Evolutionary conservation across 2,329 filamentous ascomycete genomes (phyloP), one percentile per base, ranked within the genome.

Genomic region (Magnaporthiopsis poae): DNA sequence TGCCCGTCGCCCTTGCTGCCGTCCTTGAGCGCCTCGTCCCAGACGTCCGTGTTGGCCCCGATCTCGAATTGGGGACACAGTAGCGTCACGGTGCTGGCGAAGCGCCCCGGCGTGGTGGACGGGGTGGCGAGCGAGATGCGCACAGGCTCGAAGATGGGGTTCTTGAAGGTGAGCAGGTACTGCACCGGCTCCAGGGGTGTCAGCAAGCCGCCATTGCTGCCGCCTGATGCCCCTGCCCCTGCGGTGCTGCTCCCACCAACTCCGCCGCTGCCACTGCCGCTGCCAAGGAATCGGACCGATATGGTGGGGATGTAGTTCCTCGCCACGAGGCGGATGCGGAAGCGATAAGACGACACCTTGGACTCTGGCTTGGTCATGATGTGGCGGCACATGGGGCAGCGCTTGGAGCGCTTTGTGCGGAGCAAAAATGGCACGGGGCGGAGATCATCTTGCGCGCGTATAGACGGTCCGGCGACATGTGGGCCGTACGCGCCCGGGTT

Each of bases 21-120:
- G 69, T 83, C 86, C 74, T 88, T 87, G 13, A 97, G 82, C 0
- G 93, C 94, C 74, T 98, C 95, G 72, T 98, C 94, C 90, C 77
- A 96, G 76, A 86, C 84, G 71, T 87, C 85, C n/a, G 91, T 95
- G 76, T 96, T 97, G 67, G 94, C 91, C 69, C 93, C 94, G 61
- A 99, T 89, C 63, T 95, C 91, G 75, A 99, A 98, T 72, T 96
- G 88, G 0, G 95, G 95, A 73, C 94, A 99, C 1, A 99, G 83
- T 18, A 99, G 89, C 0, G 95, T 99, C 68, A 99, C 91, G 72
- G 86, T 90, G 66, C 89, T 90, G 1, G 85, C 83, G 72, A 93
- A 90, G 11, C 87, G 84, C 4, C 92, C 92, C 0, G 92, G 91
- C 0, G 91, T 96, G 12, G 84, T 84, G 31, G 88, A 85, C 0